Conservation (phyloP, 768 basidiomycete species). For the Coprinopsis marcescibilis region DNA sequence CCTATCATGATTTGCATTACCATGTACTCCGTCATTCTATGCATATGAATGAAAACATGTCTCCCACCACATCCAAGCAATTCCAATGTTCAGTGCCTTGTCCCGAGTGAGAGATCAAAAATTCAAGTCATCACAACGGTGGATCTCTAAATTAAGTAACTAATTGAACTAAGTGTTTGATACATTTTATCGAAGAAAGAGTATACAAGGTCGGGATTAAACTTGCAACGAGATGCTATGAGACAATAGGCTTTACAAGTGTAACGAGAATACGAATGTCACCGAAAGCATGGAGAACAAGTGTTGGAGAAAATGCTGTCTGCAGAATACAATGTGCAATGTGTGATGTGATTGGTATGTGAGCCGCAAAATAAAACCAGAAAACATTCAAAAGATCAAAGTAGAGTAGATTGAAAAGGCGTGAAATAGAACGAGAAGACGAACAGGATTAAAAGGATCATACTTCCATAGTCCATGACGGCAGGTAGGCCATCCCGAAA, state of each 20-base stretch:
- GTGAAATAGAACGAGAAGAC: conserved; percentile 22
- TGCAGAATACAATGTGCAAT: conserved; percentile 66
- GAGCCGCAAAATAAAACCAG: conserved; percentile 33
- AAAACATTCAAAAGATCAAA: conserved; percentile 33
- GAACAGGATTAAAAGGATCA: conserved; percentile 34
- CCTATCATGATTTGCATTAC: conserved; percentile 6
- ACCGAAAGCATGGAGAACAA: conserved; percentile 49
- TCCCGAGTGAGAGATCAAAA: conserved; percentile 3
- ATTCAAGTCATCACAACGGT: conserved; percentile 7
- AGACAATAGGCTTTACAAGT: conserved; percentile 67
- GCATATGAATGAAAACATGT: conserved; percentile 6
- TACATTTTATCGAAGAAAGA: conserved; percentile 51
- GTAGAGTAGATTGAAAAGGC: conserved; percentile 37
- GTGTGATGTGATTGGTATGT: conserved; percentile 37
- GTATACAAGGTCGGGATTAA: conserved; percentile 63
- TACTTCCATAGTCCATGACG: conserved; percentile 26
- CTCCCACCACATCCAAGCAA: no score
- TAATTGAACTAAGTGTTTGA: conserved; percentile 45
- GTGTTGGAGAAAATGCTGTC: conserved; percentile 53
- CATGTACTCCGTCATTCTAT: conserved; percentile 2
- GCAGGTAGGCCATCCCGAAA: conserved; percentile 20
- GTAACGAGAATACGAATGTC: conserved; percentile 37
- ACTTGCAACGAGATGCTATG: conserved; percentile 59
- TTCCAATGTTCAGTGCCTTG: neutral
- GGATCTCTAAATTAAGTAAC: neutral